Percentiles rank a stretch among this genome's conserved stretches.
phyloP scores from a whole-genome alignment of 768 basidiomycete genomes.

The Crepidotus variabilis region DNA sequence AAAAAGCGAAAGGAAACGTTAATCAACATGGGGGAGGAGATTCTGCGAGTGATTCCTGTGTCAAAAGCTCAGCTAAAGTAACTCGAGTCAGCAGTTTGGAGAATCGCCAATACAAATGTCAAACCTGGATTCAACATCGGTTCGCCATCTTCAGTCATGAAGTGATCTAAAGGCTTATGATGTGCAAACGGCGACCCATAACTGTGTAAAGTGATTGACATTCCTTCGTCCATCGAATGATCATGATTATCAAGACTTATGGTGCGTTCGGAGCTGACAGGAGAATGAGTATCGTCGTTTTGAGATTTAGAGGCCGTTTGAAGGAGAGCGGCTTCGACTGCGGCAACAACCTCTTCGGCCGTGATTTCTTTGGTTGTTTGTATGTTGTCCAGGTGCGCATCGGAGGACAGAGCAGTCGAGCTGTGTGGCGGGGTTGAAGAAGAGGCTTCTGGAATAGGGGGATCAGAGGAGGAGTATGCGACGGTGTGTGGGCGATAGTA shows the following conservation, averaged over 20 bases:
- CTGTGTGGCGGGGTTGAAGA: neutral
- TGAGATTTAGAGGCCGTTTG: constrained; percentile 16
- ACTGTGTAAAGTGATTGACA: constrained; percentile 18
- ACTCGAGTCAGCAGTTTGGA: neutral
- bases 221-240: constrained; percentile 5
- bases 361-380: constrained; percentile 11
- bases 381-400: neutral
- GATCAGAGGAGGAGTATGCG: constrained; percentile 15
- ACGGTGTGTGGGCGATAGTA: constrained; percentile 45
- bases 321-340: constrained; percentile 19
- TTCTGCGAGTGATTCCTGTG: constrained; percentile 4
- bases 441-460: constrained; percentile 18
- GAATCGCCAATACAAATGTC: constrained; percentile 15
- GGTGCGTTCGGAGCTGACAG: neutral
- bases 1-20: neutral
- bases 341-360: constrained; percentile 22
- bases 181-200: constrained; percentile 31
- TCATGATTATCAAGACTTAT: neutral
- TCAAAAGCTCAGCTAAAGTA: constrained; percentile 5
- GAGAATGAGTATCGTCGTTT: neutral
- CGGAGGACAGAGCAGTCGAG: neutral
- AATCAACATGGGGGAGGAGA: constrained; percentile 1
- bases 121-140: constrained; percentile 67
- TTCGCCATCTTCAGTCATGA: constrained; percentile 61
- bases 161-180: constrained; percentile 46